phyloP scores from a whole-genome alignment of 2,329 filamentous ascomycete genomes.

The Cladosporium sp. region DNA sequence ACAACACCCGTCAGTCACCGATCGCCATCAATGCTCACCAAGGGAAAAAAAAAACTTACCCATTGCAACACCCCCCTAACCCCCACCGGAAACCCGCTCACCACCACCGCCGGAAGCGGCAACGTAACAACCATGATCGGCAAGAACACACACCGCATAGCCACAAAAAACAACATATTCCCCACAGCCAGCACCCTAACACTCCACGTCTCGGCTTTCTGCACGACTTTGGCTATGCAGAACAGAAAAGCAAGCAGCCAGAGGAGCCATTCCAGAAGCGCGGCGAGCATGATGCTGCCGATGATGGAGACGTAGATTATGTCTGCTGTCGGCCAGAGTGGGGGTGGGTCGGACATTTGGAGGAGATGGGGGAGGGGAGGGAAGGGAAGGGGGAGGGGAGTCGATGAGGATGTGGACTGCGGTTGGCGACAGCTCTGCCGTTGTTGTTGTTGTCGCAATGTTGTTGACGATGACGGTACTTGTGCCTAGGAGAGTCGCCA shows the following conservation, averaged over 20 bases:
- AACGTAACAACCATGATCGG: constrained; percentile 93
- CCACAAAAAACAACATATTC: constrained; percentile 68
- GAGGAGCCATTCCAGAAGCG: constrained; percentile 86
- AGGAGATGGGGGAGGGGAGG: too few species aligned
- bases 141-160: constrained; percentile 79
- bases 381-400: too few species aligned
- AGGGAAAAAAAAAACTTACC: constrained; percentile 27
- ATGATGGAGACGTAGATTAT: constrained; percentile 81
- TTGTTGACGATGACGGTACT: too few species aligned
- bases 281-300: constrained; percentile 74
- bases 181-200: constrained; percentile 72
- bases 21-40: too few species aligned
- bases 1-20: background rate
- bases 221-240: constrained; percentile 80
- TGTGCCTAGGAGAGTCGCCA: too few species aligned
- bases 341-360: background rate
- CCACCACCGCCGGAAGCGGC: constrained; percentile 69
- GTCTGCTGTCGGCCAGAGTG: constrained; percentile 49
- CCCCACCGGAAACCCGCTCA: constrained; percentile 62
- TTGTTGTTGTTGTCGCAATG: too few species aligned
- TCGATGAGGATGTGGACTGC: too few species aligned
- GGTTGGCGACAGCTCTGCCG: too few species aligned
- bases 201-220: constrained; percentile 84
- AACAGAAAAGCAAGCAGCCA: constrained; percentile 94
- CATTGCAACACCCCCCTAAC: constrained; percentile 76